Evolutionary conservation across 163 green algal species (phyloP).

Genomic region (Volvox carteri): DNA sequence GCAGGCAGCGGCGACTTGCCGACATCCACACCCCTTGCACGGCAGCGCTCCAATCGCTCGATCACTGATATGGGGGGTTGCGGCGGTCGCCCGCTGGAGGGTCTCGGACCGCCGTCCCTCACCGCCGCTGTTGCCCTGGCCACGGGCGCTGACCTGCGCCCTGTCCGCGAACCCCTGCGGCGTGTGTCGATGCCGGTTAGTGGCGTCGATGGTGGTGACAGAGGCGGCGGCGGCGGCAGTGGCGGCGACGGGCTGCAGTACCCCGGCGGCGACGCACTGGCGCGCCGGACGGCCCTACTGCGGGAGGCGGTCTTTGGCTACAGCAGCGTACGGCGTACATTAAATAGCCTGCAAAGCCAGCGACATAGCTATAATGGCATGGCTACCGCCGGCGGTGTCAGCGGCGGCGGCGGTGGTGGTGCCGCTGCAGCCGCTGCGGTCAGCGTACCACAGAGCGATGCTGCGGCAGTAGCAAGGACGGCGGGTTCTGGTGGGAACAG

Average conservation of each 20-base stretch:
- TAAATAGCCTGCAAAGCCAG: background rate
- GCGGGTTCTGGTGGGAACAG: background rate
- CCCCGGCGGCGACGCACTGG: background rate
- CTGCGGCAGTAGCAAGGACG: background rate
- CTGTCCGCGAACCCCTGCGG: background rate
- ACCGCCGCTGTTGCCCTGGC: background rate
- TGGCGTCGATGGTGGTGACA: background rate
- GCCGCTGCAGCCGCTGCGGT: background rate
- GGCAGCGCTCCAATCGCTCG: background rate
- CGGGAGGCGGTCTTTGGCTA: background rate
- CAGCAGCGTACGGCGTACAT: background rate
- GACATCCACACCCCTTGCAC: too few species aligned
- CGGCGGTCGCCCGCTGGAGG: background rate
- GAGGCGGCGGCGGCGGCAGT: background rate
- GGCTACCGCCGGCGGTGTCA: background rate
- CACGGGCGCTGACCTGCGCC: background rate
- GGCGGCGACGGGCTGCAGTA: background rate
- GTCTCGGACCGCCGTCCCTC: background rate
- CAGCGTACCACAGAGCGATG: background rate
- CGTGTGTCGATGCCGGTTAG: background rate
- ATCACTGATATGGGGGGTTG: background rate
- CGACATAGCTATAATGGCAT: background rate
- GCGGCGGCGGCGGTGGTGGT: background rate
- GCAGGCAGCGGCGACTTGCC: background rate
- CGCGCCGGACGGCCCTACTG: slow-evolving; percentile 5